Evolutionary conservation across 2,329 filamentous ascomycete genomes (phyloP), one percentile per base, ranked within the genome.

Genomic region (Parascedosporium putredinis): DNA sequence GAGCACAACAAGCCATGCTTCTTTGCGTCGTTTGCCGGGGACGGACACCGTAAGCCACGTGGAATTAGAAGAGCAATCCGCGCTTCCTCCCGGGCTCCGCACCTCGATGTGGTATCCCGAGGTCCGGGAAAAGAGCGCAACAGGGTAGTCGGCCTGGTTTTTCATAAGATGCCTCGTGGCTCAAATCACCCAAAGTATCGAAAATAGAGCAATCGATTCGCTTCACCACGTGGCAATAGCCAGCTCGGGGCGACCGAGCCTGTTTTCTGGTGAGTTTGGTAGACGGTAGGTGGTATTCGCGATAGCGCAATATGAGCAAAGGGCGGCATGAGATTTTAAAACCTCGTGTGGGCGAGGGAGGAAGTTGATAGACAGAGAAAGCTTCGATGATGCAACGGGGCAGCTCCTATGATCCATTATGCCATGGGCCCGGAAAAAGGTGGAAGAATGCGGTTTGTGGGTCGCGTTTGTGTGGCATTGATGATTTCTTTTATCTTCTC

Each of bases 371-470:
- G n/a, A n/a, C n/a, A n/a, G n/a, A n/a, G n/a, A n/a, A n/a, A n/a
- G n/a, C n/a, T n/a, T n/a, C n/a, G n/a, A n/a, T n/a, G n/a, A n/a
- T n/a, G n/a, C 4, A 18, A 7, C 7, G 38, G 38, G 20, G 38
- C 2, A 42, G 20, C 23, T 23, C 23, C 20, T 16, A 20, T 16
- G 12, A 20, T 42, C 38, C 38, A 42, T 42, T 23, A 42, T 42
- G 38, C 38, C 18, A 20, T 23, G 38, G 38, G 38, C 38, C 38
- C 16, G 38, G 10, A 42, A 42, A 42, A 20, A 42, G 18, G 38
- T 12, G 38, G 38, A 42, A 42, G 38, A 42, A 42, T 42, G 20
- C n/a, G 38, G 38, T 42, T 42, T 42, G 38, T 23, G 38, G 38
- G 38, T n/a, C n/a, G 33, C 33, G 33, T 36, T 31, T 31, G 33